Conservation (phyloP, 1,139 yeast genomes). For the Entelexis paramagnoliae region DNA sequence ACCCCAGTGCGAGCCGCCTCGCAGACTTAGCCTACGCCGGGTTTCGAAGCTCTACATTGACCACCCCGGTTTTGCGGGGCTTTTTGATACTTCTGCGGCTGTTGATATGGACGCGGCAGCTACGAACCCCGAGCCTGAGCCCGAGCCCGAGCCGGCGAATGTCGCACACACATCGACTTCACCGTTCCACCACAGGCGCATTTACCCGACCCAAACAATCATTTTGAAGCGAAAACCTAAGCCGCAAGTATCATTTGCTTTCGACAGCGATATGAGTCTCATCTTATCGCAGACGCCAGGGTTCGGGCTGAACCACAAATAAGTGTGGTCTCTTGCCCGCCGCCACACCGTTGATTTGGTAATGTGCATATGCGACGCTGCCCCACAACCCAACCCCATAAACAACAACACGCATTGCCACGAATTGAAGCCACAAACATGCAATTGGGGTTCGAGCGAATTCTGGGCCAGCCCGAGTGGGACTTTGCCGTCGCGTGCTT, state of each 20-base stretch:
- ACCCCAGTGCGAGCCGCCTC: not conserved
- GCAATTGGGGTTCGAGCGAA: not conserved
- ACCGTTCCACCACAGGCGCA: slow-evolving; percentile 1
- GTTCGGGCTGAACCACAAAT: slow-evolving; percentile 1
- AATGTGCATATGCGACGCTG: not conserved
- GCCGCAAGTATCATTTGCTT: not conserved
- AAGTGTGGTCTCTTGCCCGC: not conserved
- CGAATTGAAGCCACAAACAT: not conserved
- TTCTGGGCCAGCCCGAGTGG: slow-evolving; percentile 2
- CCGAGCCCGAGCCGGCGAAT: not conserved
- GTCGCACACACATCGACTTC: slow-evolving; percentile 8
- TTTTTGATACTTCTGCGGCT: not conserved
- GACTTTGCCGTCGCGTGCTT: not conserved
- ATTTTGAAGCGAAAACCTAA: not conserved
- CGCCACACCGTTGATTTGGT: not conserved
- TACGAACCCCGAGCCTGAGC: not conserved
- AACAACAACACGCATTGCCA: not conserved
- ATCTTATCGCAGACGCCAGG: not conserved
- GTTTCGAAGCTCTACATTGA: slow-evolving; percentile 1
- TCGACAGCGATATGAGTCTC: not conserved
- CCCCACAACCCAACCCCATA: not conserved
- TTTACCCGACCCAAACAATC: not conserved
- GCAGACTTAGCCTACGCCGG: not conserved
- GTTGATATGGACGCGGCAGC: not conserved
- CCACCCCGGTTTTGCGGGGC: not conserved